Base-by-base conservation (phyloP, 2,329 filamentous ascomycete species). In the Furcasterigmium sp. region DNA sequence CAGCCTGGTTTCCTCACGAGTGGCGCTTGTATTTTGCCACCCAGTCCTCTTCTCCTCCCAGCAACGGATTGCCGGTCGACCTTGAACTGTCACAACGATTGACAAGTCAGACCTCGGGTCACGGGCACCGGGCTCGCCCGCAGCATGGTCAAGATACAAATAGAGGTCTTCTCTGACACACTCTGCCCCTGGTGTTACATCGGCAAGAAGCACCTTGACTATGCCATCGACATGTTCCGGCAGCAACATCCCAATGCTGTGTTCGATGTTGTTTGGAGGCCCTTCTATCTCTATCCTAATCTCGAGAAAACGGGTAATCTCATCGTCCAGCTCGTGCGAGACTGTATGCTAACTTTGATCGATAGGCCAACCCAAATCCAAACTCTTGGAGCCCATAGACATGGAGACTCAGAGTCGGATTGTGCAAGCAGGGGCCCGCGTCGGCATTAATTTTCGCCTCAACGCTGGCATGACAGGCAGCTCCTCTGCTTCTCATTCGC, bases 131-230 rank as follows among this genome's bases (percentile, higher is more conserved):
- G 23, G 23, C 11, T 7, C 23, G 11, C 13, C 15, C 8, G 8
- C 36, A 30, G 17, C 25, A 50, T 50, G 48, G 25, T 42, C 14
- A 51, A 51, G 25, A 68, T 73, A 50, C 57, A 56, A 10, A 65
- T 77, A 46, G 68, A 74, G 38, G 58, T 75, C 37, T 70, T 75
- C 50, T 59, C 69, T 29, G 75, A 78, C 53, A 63, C 71, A 7
- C 59, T 73, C 29, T 78, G 75, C 45, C 71, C 73, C 4, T 76
- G 71, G 62, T 75, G 70, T 51, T 78, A 73, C 51, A 61, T 77
- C 46, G 66, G 68, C 45, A 66, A 73, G 48, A 67, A 61, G 44
- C 68, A 64, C 42, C 62, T 78, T 41, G 65, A 73, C 45, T 50
- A 46, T 11, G 72, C 73, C 43, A 72, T 76, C 47, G 54, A 59